Percentiles rank a stretch among this genome's conserved stretches.
These are phyloP conservation scores for Knoxia roxburghii DNA, from an alignment of 257 asterid genomes.

Conservation along the genomic window DNA sequence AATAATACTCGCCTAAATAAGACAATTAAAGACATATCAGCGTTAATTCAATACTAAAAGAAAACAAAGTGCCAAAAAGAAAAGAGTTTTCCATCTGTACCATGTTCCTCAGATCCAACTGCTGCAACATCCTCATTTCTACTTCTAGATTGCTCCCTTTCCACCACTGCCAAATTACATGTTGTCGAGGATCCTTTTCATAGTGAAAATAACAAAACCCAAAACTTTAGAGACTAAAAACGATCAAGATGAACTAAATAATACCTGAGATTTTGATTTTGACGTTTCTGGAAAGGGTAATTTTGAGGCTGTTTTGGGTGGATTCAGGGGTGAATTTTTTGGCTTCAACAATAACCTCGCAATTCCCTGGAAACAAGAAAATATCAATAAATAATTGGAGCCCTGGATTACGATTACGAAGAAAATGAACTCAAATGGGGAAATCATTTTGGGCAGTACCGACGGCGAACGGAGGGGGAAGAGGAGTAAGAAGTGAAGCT, in stretches of 20 bases:
- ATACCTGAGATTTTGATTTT: constrained; percentile 50
- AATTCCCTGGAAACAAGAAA: constrained; percentile 44
- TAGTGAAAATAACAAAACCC: background rate
- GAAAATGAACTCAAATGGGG: background rate
- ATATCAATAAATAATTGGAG: background rate
- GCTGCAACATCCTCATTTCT: constrained; percentile 15
- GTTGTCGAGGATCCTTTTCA: background rate
- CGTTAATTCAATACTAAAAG: background rate
- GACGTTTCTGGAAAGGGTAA: constrained; percentile 43
- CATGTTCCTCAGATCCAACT: constrained; percentile 26
- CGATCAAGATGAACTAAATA: background rate
- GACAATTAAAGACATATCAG: background rate
- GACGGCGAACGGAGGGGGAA: constrained; percentile 44
- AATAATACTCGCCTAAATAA: constrained; percentile 42
- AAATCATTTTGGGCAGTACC: constrained; percentile 27
- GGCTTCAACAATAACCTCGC: constrained; percentile 59
- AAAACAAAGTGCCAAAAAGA: background rate
- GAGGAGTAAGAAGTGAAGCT: constrained; percentile 30
- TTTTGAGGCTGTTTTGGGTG: constrained; percentile 35
- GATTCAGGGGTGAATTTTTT: constrained; percentile 41
- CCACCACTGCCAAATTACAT: constrained; percentile 37
- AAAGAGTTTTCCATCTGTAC: constrained; percentile 23
- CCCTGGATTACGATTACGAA: background rate
- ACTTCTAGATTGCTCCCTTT: constrained; percentile 18
- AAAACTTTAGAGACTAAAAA: background rate